Base-by-base conservation (phyloP, 139 green algal genomes). In the Choricystis sp. region DNA sequence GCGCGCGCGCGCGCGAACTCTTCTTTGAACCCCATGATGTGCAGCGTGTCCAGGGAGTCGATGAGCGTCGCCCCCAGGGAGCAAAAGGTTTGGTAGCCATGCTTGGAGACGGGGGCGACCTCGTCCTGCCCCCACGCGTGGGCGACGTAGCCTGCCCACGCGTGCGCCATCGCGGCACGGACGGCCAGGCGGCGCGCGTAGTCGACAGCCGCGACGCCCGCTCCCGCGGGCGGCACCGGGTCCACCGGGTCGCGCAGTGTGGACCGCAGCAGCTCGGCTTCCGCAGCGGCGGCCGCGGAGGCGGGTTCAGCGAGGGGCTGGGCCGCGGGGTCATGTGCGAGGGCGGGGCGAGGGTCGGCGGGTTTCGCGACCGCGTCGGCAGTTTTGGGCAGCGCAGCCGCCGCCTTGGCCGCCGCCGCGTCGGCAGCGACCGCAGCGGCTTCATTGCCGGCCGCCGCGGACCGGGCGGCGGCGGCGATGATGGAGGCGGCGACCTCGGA, bases 41-140 rank as follows among this genome's bases (percentile, higher is more conserved):
- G 71, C n/a, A 81, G 57, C 21, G 77, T 81, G 58, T 81, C 77
- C 30, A 81, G 59, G 29, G 60, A 4, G 60, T 64, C 60, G 60
- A 64, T 64, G 60, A 67, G 62, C 4, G 77, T 79, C 28, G 72
- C 65, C 24, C 70, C 75, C 19, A 81, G 28, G 31, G 61, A 62
- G 9, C 74, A 75, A 48, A 71, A 71, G 21, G 29, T 49, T 52
- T 70, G 63, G 26, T 65, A 57, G 3, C 69, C 65, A 3, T 49
- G 56, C 48, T 52, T 65, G 20, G 60, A 58, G n/a, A 62, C 31
- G 23, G 69, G 69, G 25, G 26, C 16, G 3, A 76, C 60, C 27
- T 76, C 70, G 28, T 76, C 70, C 24, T 26, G 48, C 9, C 70
- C 70, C 60, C 60, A 76, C 22, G 70, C 70, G 30, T 77, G 70